phyloP scores from a whole-genome alignment of 1,139 yeast species.

The Sugiyamaella japonica region DNA sequence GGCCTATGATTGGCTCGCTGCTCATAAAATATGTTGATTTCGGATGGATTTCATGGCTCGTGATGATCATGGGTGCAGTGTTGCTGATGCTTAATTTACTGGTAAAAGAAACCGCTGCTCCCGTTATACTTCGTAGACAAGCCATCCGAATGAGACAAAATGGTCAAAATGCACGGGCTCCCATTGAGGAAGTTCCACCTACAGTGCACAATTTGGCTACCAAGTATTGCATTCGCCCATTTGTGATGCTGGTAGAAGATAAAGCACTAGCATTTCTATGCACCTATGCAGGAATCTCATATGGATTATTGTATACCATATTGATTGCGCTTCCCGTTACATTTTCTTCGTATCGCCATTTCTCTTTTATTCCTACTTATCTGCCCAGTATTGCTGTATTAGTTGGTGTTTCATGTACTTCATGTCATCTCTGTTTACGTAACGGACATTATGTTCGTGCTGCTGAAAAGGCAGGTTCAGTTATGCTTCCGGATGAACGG shows the following conservation, averaged over 20 bases:
- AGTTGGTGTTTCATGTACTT: conserved; percentile 17
- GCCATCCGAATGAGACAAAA: conserved; percentile 13
- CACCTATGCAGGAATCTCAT: conserved; percentile 17
- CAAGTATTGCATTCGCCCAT: conserved; percentile 16
- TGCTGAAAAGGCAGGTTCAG: conserved; percentile 4
- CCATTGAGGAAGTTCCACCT: conserved; percentile 18
- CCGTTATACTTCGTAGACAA: conserved; percentile 14
- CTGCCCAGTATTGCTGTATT: conserved; percentile 16
- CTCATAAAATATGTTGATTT: conserved; percentile 16
- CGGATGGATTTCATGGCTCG: conserved; percentile 23
- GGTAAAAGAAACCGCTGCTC: conserved; percentile 18
- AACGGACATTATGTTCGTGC: conserved; percentile 1
- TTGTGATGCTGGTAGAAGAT: conserved; percentile 12
- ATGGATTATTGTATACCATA: conserved; percentile 17
- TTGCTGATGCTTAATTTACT: conserved; percentile 5
- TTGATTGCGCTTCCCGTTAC: conserved; percentile 19
- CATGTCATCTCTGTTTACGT: not conserved
- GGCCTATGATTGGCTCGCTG: conserved; percentile 21
- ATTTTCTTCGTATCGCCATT: conserved; percentile 16
- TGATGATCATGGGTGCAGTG: conserved; percentile 21
- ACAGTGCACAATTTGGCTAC: conserved; percentile 8
- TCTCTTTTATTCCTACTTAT: conserved; percentile 13
- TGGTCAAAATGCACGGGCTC: conserved; percentile 19
- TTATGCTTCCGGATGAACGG: conserved; percentile 15
- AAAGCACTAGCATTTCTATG: conserved; percentile 19